These are phyloP conservation scores for Hippophae gyantsensis DNA, from an alignment of 306 rosid genomes.

Conservation along the genomic window DNA sequence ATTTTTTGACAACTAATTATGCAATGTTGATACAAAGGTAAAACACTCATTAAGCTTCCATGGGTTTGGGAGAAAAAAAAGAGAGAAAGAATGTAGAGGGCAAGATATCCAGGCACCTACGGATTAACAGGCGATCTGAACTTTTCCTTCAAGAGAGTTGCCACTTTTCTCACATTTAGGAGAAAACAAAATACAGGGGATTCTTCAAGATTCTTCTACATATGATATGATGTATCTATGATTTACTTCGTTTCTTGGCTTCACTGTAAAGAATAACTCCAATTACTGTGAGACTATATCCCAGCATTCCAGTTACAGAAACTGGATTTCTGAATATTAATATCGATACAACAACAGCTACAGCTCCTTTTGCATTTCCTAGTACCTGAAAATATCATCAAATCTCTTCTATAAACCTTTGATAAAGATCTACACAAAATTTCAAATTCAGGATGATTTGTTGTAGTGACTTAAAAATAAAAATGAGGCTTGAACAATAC, in stretches of 20 bases:
- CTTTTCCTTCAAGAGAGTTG: constrained; percentile 29
- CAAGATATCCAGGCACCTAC: constrained; percentile 32
- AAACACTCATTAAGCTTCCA: constrained; percentile 32
- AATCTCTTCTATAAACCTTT: no score
- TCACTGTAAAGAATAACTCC: constrained; percentile 96
- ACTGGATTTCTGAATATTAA: constrained; percentile 92
- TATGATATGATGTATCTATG: constrained; percentile 17
- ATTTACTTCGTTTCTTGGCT: constrained; percentile 98
- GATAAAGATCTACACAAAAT: no score
- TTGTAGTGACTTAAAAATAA: no score
- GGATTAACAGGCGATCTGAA: constrained; percentile 21
- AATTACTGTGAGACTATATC: constrained; percentile 76
- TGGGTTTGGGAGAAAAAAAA: neutral
- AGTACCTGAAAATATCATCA: constrained; percentile 51
- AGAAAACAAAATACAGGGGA: constrained; percentile 25
- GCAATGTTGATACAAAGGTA: constrained; percentile 51
- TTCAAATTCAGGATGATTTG: no score
- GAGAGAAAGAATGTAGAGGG: constrained; percentile 24
- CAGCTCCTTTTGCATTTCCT: constrained; percentile 99
- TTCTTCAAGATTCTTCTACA: constrained; percentile 19
- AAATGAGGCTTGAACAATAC: no score
- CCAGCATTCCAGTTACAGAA: constrained; percentile 96
- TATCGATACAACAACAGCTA: constrained; percentile 94
- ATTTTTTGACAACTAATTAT: constrained; percentile 37
- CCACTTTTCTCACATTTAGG: constrained; percentile 14